Percentiles rank a stretch among this genome's conserved stretches.
Conservation (phyloP, 768 basidiomycete genomes). For the Mycena indigotica region DNA sequence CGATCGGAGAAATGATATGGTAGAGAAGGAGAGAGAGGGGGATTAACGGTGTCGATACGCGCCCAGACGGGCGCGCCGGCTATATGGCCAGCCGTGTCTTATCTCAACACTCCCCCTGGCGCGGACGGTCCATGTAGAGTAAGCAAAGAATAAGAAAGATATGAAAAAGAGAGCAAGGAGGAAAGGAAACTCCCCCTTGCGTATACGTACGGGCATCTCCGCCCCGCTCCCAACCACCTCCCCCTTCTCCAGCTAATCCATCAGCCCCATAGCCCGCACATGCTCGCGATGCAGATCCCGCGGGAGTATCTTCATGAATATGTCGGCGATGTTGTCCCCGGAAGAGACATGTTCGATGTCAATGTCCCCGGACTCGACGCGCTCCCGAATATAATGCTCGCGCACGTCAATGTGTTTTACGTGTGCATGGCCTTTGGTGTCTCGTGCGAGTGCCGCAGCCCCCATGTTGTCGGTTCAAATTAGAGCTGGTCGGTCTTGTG, state of each 20-base stretch:
- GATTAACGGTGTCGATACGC: background rate
- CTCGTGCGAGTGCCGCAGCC: conserved; percentile 16
- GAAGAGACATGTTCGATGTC: conserved; percentile 20
- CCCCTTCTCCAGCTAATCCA: background rate
- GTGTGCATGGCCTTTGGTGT: conserved; percentile 8
- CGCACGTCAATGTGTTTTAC: conserved; percentile 19
- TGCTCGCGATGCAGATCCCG: background rate
- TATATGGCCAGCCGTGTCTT: background rate
- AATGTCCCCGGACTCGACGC: conserved; percentile 4
- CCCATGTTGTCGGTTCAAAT: conserved; percentile 33
- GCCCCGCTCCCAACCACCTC: no score
- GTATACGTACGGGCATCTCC: no score
- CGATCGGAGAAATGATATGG: background rate
- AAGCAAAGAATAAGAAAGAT: background rate
- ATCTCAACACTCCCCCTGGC: background rate
- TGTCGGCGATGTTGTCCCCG: conserved; percentile 28
- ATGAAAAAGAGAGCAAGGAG: background rate
- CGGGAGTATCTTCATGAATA: conserved; percentile 31
- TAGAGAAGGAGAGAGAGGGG: background rate
- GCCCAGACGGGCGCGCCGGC: background rate
- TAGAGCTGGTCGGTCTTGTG: conserved; percentile 14
- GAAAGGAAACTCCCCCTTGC: background rate
- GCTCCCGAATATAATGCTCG: conserved; percentile 13
- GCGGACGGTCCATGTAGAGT: background rate
- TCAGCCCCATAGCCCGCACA: background rate